Evolutionary conservation across 257 asterid species (phyloP), one percentile per base, ranked within the genome.

Genomic region (Solanum chiquidenum): DNA sequence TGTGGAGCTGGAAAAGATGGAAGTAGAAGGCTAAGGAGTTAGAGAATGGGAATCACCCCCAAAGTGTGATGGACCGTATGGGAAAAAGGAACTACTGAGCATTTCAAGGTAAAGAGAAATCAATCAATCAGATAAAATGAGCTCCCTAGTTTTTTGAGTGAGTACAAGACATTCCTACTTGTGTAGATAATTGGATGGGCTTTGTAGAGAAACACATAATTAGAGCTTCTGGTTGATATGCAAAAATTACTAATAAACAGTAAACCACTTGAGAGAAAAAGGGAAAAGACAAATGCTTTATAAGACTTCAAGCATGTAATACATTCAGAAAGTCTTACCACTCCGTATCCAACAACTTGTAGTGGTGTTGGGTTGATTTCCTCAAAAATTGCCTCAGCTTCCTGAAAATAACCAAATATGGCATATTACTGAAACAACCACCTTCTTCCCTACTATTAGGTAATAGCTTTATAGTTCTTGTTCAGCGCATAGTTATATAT

Each of bases 301-400:
- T 87, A n/a, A 5, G 38, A 31, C 35, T 55, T 25, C 58, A 87
- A n/a, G 42, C 38, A 80, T 29, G 68, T 29, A 44, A 88, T 14
- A 64, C 27, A 2, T 66, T 83, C 72, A 84, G 37, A 52, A 82
- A 87, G 49, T 37, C 92, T 90, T 86, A 96, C 99, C 95, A 86
- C 84, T 88, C 96, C 97, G 86, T 42, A 90, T 21, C 95, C 98
- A 91, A 93, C 55, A 87, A 95, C 86, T 91, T 93, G 91, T 46
- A 92, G 46, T 10, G 98, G 99, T 83, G 98, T 93, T 44, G 98
- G 98, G 27, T 94, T 96, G 87, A 96, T 87, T 85, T 94, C 95
- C 92, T 96, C 98, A 88, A 96, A 86, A 86, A 96, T 95, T 64
- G 99, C 99, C 92, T 95, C 96, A 84, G 96, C 98, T 85, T 96